Evolutionary conservation across 2,329 filamentous ascomycete genomes (phyloP).

Genomic region (Stagonosporopsis vannaccii): DNA sequence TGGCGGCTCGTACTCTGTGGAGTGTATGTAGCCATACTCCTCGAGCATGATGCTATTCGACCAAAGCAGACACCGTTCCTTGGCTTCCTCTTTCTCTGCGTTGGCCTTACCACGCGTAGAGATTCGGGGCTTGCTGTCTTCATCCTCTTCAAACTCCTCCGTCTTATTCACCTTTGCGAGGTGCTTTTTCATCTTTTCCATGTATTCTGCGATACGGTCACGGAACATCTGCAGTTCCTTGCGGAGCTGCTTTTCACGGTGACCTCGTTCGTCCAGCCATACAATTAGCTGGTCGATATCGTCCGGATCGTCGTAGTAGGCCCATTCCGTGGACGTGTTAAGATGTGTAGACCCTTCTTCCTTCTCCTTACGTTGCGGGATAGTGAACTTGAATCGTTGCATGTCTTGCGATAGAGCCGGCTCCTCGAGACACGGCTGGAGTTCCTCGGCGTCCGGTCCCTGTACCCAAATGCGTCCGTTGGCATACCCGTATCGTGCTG

Average conservation of each 20-base stretch:
- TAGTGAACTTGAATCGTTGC: conserved; percentile 78
- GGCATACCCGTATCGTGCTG: conserved; percentile 84
- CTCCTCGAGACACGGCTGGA: conserved; percentile 58
- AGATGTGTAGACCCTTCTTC: conserved; percentile 88
- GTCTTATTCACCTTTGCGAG: conserved; percentile 63
- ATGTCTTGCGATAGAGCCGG: conserved; percentile 79
- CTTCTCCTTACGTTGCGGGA: conserved; percentile 80
- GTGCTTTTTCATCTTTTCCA: conserved; percentile 81
- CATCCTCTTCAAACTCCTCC: conserved; percentile 56
- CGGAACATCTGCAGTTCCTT: conserved; percentile 84
- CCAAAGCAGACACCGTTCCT: conserved; percentile 70
- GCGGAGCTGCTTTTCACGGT: conserved; percentile 83
- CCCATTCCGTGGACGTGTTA: conserved; percentile 82
- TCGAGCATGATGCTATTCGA: conserved; percentile 67
- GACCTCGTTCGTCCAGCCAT: conserved; percentile 88
- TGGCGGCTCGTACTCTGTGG: conserved; percentile 61
- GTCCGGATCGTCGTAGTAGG: conserved; percentile 83
- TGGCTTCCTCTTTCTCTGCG: conserved; percentile 60
- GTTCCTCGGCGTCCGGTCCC: conserved; percentile 87
- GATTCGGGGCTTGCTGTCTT: conserved; percentile 61
- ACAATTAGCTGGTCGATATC: conserved; percentile 79
- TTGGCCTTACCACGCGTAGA: conserved; percentile 70
- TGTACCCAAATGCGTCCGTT: conserved; percentile 98
- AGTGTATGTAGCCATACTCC: conserved; percentile 66
- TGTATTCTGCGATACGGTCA: conserved; percentile 77